phyloP scores from a whole-genome alignment of 1,284 basidiomycete species.

The Cutaneotrichosporon sp. region DNA sequence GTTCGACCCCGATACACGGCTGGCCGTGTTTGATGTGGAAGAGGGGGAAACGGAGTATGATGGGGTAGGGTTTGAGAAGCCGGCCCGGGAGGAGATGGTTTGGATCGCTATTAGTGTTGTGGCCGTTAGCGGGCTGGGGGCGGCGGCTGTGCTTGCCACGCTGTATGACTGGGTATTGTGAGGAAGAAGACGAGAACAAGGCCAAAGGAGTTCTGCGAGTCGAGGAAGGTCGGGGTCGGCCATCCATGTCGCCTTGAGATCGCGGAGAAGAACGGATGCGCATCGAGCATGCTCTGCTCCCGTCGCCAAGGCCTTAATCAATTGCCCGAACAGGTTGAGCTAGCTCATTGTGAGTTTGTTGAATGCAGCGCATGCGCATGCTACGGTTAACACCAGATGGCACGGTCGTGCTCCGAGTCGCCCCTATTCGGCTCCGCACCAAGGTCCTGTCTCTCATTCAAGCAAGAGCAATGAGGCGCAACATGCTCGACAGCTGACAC shows the following conservation, averaged over 20 bases:
- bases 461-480: no score
- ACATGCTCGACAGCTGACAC: no score
- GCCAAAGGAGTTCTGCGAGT: not conserved
- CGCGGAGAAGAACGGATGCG: not conserved
- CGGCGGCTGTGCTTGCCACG: constrained; percentile 44
- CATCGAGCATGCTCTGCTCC: not conserved
- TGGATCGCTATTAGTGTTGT: constrained; percentile 31
- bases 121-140: constrained; percentile 32
- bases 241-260: not conserved
- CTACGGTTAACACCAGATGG: no score
- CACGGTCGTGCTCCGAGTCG: no score
- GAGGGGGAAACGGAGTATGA: constrained; percentile 4
- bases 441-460: no score
- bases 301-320: no score
- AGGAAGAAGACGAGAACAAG: not conserved
- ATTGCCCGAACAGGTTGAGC: no score
- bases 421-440: no score
- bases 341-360: no score
- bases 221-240: not conserved
- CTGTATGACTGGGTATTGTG: constrained; percentile 49
- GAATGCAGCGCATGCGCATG: no score
- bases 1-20: constrained; percentile 11
- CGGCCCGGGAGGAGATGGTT: constrained; percentile 34
- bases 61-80: constrained; percentile 38
- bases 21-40: constrained; percentile 14